Conservation (phyloP, 805 yeast genomes). For the Candida arabinofermentans region DNA sequence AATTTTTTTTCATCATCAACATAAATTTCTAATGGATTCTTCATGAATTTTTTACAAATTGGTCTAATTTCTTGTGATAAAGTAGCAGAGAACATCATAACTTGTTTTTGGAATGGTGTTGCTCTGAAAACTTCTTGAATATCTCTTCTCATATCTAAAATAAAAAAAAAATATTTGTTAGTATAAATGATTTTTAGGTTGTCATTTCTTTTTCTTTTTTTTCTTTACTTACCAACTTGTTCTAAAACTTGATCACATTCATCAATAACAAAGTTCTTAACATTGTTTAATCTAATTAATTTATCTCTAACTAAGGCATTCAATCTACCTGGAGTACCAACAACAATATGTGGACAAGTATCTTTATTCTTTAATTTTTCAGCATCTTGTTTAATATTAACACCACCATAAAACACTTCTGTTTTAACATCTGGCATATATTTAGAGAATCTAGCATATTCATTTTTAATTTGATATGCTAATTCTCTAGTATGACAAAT, state of each 20-base stretch:
- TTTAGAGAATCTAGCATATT: slow-evolving; percentile 95
- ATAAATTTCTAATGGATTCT: slow-evolving; percentile 93
- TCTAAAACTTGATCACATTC: slow-evolving; percentile 99
- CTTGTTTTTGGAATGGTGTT: slow-evolving; percentile 98
- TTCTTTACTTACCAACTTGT: slow-evolving; percentile 29
- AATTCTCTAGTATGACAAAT: slow-evolving; percentile 98
- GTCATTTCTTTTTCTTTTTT: neutral
- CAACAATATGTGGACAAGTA: slow-evolving; percentile 93
- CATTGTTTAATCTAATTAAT: slow-evolving; percentile 77
- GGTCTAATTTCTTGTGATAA: slow-evolving; percentile 92
- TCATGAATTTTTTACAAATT: slow-evolving; percentile 96
- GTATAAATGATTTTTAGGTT: neutral
- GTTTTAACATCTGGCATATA: slow-evolving; percentile 98
- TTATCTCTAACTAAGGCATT: slow-evolving; percentile 92
- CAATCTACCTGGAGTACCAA: slow-evolving; percentile 98
- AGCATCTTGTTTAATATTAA: slow-evolving; percentile 77
- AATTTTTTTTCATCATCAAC: slow-evolving; percentile 97
- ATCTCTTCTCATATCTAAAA: slow-evolving; percentile 94
- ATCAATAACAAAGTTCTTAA: slow-evolving; percentile 92
- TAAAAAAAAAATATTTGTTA: neutral
- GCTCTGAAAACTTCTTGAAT: slow-evolving; percentile 97
- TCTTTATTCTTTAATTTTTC: slow-evolving; percentile 88
- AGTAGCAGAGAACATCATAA: slow-evolving; percentile 99
- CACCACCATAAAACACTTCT: slow-evolving; percentile 96
- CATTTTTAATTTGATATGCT: slow-evolving; percentile 97